Evolutionary conservation across 2,329 filamentous ascomycete genomes (phyloP), one percentile per base, ranked within the genome.

Genomic region (Aspergillus udagawae): DNA sequence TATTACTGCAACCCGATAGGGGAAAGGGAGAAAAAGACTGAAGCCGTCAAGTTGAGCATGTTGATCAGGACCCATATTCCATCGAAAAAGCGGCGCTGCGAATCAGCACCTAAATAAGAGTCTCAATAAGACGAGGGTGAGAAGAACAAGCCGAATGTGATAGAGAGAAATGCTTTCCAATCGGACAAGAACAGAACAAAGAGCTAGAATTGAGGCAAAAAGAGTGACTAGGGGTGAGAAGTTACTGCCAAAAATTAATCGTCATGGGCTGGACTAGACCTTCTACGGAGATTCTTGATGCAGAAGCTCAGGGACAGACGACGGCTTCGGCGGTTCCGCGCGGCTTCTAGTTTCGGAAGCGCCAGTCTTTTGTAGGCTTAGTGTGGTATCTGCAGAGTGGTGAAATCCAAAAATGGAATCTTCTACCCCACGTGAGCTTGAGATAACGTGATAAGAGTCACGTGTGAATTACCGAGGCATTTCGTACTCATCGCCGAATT

Each of bases 1-100:
- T 67, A 97, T 88, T 65, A 95, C 84, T 59, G 91, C 91, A 58
- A 97, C 86, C 64, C 93, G 88, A 74, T 93, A 96, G 47, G 94
- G 93, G 60, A 97, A 81, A 53, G 93, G 94, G 64, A 97, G 87
- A 62, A 89, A 82, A 71, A 90, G 81, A 82, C 90, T 92, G 81
- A 97, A 94, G 75, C 85, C 83, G 82, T 97, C 92, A 75, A 96
- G 65, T 67, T 77, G 68, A 66, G 67, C 68, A 68, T 70, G 69
- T 64, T 73, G 73, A 65, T 74, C 74, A 59, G 69, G 67, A 61
- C 71, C 73, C 74, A 76, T 76, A 69, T 75, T 71, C 73, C 73
- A 73, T 73, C 58, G 64, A 67, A 60, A 55, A 49, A 60, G 60
- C 54, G 60, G 63, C 57, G 60, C 60, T 55, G 57, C 53, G 52